Conservation (phyloP, 2,329 filamentous ascomycete species). For the Aspergillus persii region DNA sequence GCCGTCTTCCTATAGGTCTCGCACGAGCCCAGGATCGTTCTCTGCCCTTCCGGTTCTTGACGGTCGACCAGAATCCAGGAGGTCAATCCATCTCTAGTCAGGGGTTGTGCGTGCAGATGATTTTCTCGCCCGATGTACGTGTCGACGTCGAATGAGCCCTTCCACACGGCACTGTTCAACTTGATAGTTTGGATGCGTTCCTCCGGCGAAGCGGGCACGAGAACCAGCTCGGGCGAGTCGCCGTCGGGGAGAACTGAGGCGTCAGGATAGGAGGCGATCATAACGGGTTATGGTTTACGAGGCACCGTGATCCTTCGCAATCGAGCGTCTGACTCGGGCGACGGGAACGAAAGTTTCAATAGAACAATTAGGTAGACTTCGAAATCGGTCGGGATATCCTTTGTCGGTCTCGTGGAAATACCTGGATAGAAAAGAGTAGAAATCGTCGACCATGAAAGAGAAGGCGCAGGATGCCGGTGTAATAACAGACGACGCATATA, state of each 20-base stretch:
- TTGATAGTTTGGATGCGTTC: conserved; percentile 54
- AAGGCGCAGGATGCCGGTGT: not conserved
- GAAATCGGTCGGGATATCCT: not conserved
- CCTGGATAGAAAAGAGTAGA: not conserved
- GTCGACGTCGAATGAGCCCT: conserved; percentile 53
- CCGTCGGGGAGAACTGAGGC: conserved; percentile 43
- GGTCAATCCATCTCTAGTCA: conserved; percentile 57
- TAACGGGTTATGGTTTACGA: conserved; percentile 19
- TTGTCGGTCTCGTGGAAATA: not conserved
- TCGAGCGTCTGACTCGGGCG: not conserved
- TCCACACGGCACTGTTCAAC: conserved; percentile 58
- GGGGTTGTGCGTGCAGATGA: conserved; percentile 49
- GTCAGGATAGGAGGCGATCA: conserved; percentile 32
- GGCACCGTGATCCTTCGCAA: not conserved
- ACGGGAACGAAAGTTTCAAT: not conserved
- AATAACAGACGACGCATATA: not conserved
- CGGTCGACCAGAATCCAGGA: conserved; percentile 60
- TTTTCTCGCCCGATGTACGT: conserved; percentile 60
- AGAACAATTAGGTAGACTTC: not conserved
- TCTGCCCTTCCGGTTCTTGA: conserved; percentile 33
- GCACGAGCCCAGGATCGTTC: conserved; percentile 57
- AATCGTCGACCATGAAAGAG: not conserved
- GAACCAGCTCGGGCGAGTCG: conserved; percentile 50
- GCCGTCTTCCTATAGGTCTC: conserved; percentile 51
- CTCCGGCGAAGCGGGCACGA: conserved; percentile 54